These are phyloP conservation scores for Drosera spatulata DNA, from an alignment of 179 eudicot genomes.

Conservation along the genomic window DNA sequence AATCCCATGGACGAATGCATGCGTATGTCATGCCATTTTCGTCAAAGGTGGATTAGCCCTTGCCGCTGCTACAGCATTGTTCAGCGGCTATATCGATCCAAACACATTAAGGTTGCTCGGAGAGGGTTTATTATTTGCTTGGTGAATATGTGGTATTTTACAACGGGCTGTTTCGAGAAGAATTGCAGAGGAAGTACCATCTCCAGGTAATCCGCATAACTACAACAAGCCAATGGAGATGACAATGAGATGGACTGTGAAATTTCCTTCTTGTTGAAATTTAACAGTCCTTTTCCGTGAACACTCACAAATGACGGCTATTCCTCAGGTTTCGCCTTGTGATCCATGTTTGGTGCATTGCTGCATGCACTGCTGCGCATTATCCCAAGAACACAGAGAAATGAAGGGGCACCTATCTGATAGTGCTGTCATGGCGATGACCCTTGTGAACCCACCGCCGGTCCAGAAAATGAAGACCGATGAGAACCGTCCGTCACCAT, in stretches of 20 bases:
- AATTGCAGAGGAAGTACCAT: constrained; percentile 61
- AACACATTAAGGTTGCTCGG: constrained; percentile 39
- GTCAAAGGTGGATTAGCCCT: constrained; percentile 59
- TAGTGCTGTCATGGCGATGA: constrained; percentile 6
- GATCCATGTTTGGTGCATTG: constrained; percentile 20
- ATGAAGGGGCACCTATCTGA: constrained; percentile 43
- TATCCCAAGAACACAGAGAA: constrained; percentile 76
- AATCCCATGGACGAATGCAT: constrained; percentile 33
- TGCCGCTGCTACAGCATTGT: constrained; percentile 34
- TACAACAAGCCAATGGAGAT: neutral
- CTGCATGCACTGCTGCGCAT: constrained; percentile 3
- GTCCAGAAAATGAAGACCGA: constrained; percentile 47
- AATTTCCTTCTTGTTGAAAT: too few relatives aligned
- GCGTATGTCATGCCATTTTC: constrained; percentile 50
- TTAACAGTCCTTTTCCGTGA: too few relatives aligned
- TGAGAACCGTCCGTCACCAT: constrained; percentile 11
- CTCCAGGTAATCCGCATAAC: constrained; percentile 31
- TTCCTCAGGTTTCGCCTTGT: constrained; percentile 52
- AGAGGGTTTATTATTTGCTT: constrained; percentile 58
- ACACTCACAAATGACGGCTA: neutral
- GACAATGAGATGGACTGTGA: too few relatives aligned
- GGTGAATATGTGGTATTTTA: constrained; percentile 86
- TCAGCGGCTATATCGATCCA: constrained; percentile 51
- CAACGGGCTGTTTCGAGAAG: constrained; percentile 52
- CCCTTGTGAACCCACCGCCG: constrained; percentile 45